Percentiles rank a stretch among this genome's conserved stretches.
Conservation (phyloP, 164 flowering plant species). For the Vitis riparia region DNA sequence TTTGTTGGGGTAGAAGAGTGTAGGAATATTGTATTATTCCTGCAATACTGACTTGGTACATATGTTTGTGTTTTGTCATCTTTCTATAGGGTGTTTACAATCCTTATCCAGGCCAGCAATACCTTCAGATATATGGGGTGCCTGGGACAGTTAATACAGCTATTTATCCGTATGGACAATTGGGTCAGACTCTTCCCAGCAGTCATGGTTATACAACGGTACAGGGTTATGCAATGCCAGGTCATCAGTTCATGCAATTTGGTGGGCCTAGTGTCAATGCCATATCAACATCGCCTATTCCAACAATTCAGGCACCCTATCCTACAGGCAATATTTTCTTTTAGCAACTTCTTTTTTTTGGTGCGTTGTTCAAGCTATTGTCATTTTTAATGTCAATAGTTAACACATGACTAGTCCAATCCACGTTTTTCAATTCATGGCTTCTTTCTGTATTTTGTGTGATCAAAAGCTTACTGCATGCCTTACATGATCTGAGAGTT, state of each 20-base stretch:
- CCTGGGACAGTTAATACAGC: constrained; percentile 70
- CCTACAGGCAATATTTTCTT: constrained; percentile 54
- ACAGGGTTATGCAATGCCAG: constrained; percentile 81
- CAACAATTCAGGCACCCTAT: constrained; percentile 72
- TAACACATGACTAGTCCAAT: background rate
- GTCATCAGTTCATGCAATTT: constrained; percentile 77
- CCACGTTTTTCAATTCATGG: background rate
- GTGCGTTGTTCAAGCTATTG: background rate
- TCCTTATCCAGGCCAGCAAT: constrained; percentile 85
- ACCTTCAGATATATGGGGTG: constrained; percentile 83
- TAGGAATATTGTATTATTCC: background rate
- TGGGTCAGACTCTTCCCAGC: constrained; percentile 69
- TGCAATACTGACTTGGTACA: constrained; percentile 1
- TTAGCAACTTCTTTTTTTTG: background rate
- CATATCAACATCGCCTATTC: constrained; percentile 63
- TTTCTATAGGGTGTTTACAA: constrained; percentile 67
- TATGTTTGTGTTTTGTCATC: constrained; percentile 9
- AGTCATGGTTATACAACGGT: constrained; percentile 65
- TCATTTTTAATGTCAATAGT: background rate
- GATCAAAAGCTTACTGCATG: too few species aligned
- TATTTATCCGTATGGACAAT: constrained; percentile 70
- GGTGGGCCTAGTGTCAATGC: constrained; percentile 70
- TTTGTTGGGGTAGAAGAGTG: background rate
- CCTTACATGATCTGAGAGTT: too few species aligned
- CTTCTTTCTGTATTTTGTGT: background rate